A percentile compares a stretch with the other conserved stretches of the same genome.
These are phyloP conservation scores for Penicillium janthinellum DNA, from an alignment of 2,329 filamentous ascomycete species.

Conservation along the genomic window DNA sequence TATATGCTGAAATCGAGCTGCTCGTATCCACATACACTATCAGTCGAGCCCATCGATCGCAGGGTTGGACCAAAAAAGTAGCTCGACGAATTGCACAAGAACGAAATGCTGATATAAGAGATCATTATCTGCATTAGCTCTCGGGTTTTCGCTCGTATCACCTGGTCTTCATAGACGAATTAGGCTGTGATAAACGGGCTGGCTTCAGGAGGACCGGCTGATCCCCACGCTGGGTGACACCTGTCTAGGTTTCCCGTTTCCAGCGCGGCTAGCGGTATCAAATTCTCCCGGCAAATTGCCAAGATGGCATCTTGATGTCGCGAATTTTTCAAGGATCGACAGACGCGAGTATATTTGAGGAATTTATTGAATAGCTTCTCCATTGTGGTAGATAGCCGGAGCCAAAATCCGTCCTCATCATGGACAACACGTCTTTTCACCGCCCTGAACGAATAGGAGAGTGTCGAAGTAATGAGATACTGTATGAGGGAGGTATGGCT, in stretches of 20 bases:
- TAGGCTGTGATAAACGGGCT: background rate
- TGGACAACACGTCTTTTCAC: background rate
- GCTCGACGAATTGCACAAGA: background rate
- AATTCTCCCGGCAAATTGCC: background rate
- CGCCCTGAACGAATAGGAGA: background rate
- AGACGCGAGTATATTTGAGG: background rate
- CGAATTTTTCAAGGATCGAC: background rate
- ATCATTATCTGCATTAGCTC: background rate
- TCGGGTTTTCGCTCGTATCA: background rate
- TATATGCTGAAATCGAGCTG: background rate
- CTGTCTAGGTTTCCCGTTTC: background rate
- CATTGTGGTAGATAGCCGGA: background rate
- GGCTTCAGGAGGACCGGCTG: background rate
- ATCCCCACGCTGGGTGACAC: background rate
- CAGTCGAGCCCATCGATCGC: background rate
- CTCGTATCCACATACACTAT: background rate
- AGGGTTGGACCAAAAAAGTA: background rate
- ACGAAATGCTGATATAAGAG: background rate
- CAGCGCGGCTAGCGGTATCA: background rate
- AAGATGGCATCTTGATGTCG: background rate
- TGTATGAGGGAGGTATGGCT: too few relatives aligned
- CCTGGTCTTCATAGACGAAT: background rate
- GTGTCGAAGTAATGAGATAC: too few relatives aligned
- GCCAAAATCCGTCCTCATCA: background rate
- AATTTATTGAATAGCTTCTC: background rate